These are phyloP conservation scores for Talaromyces wortmannii DNA, from an alignment of 495 filamentous ascomycete species.

Conservation along the genomic window DNA sequence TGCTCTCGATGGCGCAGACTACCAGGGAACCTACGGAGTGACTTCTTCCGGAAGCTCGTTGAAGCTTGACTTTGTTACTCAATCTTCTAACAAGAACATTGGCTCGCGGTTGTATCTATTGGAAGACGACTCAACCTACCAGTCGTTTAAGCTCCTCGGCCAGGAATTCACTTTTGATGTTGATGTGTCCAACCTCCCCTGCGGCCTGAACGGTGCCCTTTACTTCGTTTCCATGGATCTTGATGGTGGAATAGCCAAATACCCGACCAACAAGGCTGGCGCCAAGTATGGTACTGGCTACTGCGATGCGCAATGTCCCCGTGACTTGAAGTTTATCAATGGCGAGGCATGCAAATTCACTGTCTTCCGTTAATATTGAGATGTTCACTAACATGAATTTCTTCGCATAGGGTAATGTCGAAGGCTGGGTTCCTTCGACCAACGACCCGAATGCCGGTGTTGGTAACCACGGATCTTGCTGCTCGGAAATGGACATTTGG, in stretches of 20 bases:
- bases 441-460: slow-evolving; percentile 55
- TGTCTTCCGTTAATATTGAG: background rate
- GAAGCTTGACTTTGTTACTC: slow-evolving; percentile 49
- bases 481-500: slow-evolving; percentile 69
- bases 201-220: slow-evolving; percentile 66
- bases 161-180: slow-evolving; percentile 65
- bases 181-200: slow-evolving; percentile 56
- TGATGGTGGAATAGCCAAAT: slow-evolving; percentile 48
- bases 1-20: slow-evolving; percentile 55
- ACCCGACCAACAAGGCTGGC: slow-evolving; percentile 55
- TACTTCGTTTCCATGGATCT: slow-evolving; percentile 63
- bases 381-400: slow-evolving; percentile 2
- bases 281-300: slow-evolving; percentile 71
- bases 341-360: slow-evolving; percentile 25
- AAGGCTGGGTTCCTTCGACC: slow-evolving; percentile 51
- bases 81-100: slow-evolving; percentile 31
- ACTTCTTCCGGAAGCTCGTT: slow-evolving; percentile 45
- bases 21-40: slow-evolving; percentile 49
- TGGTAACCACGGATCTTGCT: slow-evolving; percentile 59
- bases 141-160: slow-evolving; percentile 51
- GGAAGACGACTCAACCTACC: slow-evolving; percentile 46
- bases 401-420: slow-evolving; percentile 38
- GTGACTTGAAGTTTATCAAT: slow-evolving; percentile 62
- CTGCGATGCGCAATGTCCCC: slow-evolving; percentile 67
- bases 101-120: slow-evolving; percentile 59